Conservation (phyloP, 2,329 filamentous ascomycete genomes). For the Gliomastix tumulicola region DNA sequence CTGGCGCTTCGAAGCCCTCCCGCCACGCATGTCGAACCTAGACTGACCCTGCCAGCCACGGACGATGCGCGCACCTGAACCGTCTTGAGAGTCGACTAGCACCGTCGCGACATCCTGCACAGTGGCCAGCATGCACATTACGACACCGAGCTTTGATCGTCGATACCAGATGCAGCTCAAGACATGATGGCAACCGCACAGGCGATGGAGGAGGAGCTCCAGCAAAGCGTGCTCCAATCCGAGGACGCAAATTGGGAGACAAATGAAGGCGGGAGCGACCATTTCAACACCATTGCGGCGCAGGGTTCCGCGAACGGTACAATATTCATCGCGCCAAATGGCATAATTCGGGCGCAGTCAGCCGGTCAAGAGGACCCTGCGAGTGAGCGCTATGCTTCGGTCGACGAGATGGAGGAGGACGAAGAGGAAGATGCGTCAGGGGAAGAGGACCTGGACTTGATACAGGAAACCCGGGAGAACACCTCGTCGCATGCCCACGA, state of each 20-base stretch:
- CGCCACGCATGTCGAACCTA: too few relatives aligned
- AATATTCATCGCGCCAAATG: too few relatives aligned
- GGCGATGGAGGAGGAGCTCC: slow-evolving; percentile 50
- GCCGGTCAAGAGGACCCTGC: slow-evolving; percentile 16
- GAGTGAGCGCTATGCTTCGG: slow-evolving; percentile 30
- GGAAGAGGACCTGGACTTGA: slow-evolving; percentile 12
- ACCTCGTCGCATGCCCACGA: too few relatives aligned
- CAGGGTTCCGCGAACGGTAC: slow-evolving; percentile 8
- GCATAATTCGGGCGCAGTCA: too few relatives aligned
- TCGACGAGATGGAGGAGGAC: slow-evolving; percentile 29
- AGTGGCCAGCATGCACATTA: too few relatives aligned
- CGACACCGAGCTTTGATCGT: too few relatives aligned
- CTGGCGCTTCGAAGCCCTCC: too few relatives aligned
- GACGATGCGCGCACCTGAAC: too few relatives aligned
- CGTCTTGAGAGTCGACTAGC: too few relatives aligned
- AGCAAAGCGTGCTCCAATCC: slow-evolving; percentile 46
- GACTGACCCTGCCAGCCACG: too few relatives aligned
- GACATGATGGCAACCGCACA: slow-evolving; percentile 49
- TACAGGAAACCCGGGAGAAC: neutral
- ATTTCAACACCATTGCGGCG: neutral
- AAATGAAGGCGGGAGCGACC: neutral
- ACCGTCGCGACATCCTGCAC: too few relatives aligned
- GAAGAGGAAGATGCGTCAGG: slow-evolving; percentile 22
- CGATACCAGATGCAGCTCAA: too few relatives aligned
- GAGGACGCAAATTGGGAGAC: slow-evolving; percentile 33